Conservation (phyloP, 192 early-diverging fungal species). For the Coemansia erecta region DNA sequence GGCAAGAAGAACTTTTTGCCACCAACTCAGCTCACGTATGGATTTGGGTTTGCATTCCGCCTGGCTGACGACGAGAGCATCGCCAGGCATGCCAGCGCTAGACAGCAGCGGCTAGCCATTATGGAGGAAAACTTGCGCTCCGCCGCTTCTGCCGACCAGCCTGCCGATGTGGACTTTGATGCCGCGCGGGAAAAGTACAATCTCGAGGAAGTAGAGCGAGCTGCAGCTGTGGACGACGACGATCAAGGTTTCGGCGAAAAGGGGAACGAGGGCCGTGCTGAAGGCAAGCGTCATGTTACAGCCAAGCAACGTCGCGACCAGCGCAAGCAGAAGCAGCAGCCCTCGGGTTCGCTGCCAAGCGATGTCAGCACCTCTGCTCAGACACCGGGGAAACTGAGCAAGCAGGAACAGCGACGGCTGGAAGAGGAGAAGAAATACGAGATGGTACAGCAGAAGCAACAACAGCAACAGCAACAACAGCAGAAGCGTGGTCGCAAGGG, state of each 20-base stretch:
- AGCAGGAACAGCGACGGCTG: slow-evolving; percentile 37
- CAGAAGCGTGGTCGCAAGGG: slow-evolving; percentile 79
- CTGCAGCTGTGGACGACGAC: slow-evolving; percentile 27
- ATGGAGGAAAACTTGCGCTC: slow-evolving; percentile 32
- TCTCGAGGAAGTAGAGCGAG: slow-evolving; percentile 49
- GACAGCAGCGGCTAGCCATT: slow-evolving; percentile 54
- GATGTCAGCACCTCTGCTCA: neutral
- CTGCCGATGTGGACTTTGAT: slow-evolving; percentile 23
- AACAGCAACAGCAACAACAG: slow-evolving; percentile 35
- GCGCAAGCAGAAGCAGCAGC: slow-evolving; percentile 58
- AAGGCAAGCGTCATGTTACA: slow-evolving; percentile 55
- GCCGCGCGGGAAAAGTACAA: slow-evolving; percentile 54
- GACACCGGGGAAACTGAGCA: slow-evolving; percentile 21
- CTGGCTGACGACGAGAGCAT: slow-evolving; percentile 77
- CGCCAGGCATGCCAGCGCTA: slow-evolving; percentile 68
- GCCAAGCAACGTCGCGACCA: slow-evolving; percentile 83
- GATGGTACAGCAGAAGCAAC: slow-evolving; percentile 20
- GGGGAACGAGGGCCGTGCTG: neutral
- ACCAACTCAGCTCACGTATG: slow-evolving; percentile 89
- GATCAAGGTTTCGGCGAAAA: neutral
- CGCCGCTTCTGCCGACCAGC: neutral
- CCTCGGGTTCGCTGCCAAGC: neutral
- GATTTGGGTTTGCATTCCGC: slow-evolving; percentile 92
- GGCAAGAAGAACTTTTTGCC: slow-evolving; percentile 95
- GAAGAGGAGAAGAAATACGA: slow-evolving; percentile 38